A percentile compares a stretch with the other conserved stretches of the same genome.
Evolutionary conservation across 805 yeast genomes (phyloP).

Genomic region (Monosporozyma solicola): DNA sequence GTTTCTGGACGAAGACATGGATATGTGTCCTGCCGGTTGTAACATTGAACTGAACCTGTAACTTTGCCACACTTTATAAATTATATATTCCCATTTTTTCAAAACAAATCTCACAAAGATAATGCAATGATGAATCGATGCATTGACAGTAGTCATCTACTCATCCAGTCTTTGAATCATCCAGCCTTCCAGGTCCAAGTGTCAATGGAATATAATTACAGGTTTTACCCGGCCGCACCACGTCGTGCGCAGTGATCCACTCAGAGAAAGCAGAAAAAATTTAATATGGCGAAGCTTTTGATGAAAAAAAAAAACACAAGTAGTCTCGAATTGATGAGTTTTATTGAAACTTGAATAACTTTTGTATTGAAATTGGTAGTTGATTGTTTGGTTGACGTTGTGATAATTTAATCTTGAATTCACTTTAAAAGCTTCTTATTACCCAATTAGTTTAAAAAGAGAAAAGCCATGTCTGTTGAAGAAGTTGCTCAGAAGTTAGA

Average conservation of each 20-base stretch:
- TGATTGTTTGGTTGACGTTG: neutral
- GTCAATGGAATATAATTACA: no score
- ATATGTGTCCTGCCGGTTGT: slow-evolving; percentile 74
- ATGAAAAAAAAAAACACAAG: neutral
- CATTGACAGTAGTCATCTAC: no score
- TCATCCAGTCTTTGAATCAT: no score
- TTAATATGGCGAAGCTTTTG: neutral
- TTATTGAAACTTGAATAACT: neutral
- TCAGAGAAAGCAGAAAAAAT: neutral
- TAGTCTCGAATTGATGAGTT: neutral
- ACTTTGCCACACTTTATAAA: neutral
- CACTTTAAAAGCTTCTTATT: neutral
- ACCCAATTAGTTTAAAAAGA: neutral
- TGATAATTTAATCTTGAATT: neutral
- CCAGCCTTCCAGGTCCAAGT: no score
- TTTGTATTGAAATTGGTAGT: neutral
- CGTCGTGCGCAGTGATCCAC: slow-evolving; percentile 1
- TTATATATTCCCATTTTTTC: neutral
- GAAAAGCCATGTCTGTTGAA: slow-evolving; percentile 27
- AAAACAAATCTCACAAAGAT: no score
- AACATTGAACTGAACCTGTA: slow-evolving; percentile 3
- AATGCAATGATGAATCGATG: no score
- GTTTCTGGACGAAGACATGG: slow-evolving; percentile 56
- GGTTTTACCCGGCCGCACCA: neutral
- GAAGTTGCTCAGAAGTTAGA: slow-evolving; percentile 28